phyloP scores from a whole-genome alignment of 495 filamentous ascomycete genomes.

The Annulohypoxylon maeteangense region DNA sequence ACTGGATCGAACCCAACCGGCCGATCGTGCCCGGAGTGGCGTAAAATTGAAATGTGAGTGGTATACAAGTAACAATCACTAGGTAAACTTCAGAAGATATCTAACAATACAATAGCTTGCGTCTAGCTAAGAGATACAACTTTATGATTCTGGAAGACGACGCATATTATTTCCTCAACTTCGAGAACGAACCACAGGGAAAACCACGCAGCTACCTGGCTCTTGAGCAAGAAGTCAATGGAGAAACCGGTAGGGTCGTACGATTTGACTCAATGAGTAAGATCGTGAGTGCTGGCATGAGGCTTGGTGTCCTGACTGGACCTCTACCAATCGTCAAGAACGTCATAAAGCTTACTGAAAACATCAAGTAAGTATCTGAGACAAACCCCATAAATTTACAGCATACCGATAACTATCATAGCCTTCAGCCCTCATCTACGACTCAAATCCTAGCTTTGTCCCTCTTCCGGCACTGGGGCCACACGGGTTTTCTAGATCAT shows the following conservation, averaged over 20 bases:
- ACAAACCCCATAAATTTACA: not conserved
- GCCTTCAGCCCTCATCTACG: conserved; percentile 18
- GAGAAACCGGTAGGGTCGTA: conserved; percentile 10
- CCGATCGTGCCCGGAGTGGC: conserved; percentile 21
- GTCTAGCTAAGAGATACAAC: conserved; percentile 16
- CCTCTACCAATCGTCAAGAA: conserved; percentile 8
- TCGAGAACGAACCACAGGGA: not conserved
- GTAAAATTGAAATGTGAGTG: conserved; percentile 14
- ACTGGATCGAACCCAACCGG: conserved; percentile 22
- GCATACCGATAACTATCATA: not conserved
- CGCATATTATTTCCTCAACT: conserved; percentile 22
- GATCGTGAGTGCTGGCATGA: conserved; percentile 13
- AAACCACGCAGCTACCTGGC: conserved; percentile 9
- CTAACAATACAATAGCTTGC: not conserved
- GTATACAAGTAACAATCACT: not conserved
- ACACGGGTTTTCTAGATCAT: conserved; percentile 12
- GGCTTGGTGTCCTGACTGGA: conserved; percentile 11
- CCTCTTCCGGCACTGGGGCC: conserved; percentile 11
- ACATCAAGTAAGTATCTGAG: conserved; percentile 2
- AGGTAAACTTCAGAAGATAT: not conserved
- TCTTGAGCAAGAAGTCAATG: conserved; percentile 12
- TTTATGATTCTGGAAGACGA: conserved; percentile 21
- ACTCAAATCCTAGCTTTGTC: conserved; percentile 9
- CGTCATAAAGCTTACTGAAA: conserved; percentile 15
- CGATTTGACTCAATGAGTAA: conserved; percentile 17